phyloP scores from a whole-genome alignment of 2,329 filamentous ascomycete genomes.

The Fusarium chuoi region DNA sequence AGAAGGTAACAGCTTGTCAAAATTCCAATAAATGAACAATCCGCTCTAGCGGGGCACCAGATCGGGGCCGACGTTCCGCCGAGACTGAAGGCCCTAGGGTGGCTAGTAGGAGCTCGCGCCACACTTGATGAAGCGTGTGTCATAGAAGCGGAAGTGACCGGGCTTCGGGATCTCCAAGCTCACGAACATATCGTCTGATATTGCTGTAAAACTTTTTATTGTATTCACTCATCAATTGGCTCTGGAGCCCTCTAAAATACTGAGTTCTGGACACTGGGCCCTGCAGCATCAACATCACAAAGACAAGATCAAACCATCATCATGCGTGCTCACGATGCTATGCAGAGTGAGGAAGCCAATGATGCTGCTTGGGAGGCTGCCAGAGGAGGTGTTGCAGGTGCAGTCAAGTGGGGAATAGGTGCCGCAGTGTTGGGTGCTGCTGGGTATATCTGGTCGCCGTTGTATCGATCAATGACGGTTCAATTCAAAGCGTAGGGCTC shows the following conservation, averaged over 20 bases:
- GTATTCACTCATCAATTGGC: background rate
- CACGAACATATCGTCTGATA: slow-evolving; percentile 27
- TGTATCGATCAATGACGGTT: slow-evolving; percentile 77
- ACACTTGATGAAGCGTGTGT: slow-evolving; percentile 21
- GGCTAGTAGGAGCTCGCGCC: slow-evolving; percentile 24
- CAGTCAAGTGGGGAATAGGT: slow-evolving; percentile 77
- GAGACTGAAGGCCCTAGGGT: background rate
- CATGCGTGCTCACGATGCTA: slow-evolving; percentile 55
- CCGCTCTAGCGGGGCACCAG: slow-evolving; percentile 39
- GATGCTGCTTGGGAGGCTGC: slow-evolving; percentile 77
- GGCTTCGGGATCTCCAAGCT: slow-evolving; percentile 20
- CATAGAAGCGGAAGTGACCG: slow-evolving; percentile 35
- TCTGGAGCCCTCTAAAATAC: background rate
- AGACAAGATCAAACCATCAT: slow-evolving; percentile 10
- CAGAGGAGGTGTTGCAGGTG: slow-evolving; percentile 73
- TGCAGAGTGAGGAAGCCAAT: slow-evolving; percentile 73
- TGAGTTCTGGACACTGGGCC: background rate
- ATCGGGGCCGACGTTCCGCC: slow-evolving; percentile 30
- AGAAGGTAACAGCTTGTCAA: slow-evolving; percentile 20
- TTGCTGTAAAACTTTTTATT: slow-evolving; percentile 2
- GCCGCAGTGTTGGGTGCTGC: slow-evolving; percentile 69
- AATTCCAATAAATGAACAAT: slow-evolving; percentile 41
- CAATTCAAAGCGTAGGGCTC: slow-evolving; percentile 79
- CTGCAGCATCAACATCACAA: background rate
- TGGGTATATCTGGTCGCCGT: slow-evolving; percentile 72